phyloP scores from a whole-genome alignment of 768 basidiomycete genomes.

The Amylocystis lapponica region DNA sequence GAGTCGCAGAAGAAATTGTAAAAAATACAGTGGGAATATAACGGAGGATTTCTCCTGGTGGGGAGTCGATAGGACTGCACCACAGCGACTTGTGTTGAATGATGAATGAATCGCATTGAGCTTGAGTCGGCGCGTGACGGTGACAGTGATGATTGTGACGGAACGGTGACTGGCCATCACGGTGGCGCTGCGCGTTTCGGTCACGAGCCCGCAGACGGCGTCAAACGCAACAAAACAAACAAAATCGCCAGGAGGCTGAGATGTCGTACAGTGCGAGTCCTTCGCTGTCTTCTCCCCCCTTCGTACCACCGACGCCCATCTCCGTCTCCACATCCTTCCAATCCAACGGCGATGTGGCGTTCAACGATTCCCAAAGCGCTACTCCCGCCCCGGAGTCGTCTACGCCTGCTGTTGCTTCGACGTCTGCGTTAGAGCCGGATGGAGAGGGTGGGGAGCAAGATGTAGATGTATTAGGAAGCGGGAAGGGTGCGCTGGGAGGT shows the following conservation, averaged over 20 bases:
- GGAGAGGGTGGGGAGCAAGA: no score
- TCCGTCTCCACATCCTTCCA: not conserved
- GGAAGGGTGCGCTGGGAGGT: constrained; percentile 7
- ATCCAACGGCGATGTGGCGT: constrained; percentile 4
- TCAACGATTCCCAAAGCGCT: constrained; percentile 5
- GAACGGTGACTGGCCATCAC: no score
- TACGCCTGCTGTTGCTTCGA: constrained; percentile 1
- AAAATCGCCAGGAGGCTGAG: constrained; percentile 18
- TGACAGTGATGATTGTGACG: no score
- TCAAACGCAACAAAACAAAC: constrained; percentile 25
- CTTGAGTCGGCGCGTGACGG: no score
- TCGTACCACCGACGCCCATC: constrained; percentile 9
- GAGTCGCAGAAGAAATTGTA: not conserved
- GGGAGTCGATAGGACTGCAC: no score
- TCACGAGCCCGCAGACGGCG: constrained; percentile 24
- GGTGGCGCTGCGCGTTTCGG: no score
- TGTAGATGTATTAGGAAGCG: no score
- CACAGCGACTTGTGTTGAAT: no score
- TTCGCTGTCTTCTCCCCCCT: constrained; percentile 14
- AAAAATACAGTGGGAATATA: no score
- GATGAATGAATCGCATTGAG: no score
- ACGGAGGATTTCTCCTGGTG: no score
- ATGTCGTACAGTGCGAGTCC: constrained; percentile 20
- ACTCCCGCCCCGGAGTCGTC: constrained; percentile 8
- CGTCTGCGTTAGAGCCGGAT: not conserved